Conservation (phyloP, 257 asterid species). For the Nicotiana undulata region DNA sequence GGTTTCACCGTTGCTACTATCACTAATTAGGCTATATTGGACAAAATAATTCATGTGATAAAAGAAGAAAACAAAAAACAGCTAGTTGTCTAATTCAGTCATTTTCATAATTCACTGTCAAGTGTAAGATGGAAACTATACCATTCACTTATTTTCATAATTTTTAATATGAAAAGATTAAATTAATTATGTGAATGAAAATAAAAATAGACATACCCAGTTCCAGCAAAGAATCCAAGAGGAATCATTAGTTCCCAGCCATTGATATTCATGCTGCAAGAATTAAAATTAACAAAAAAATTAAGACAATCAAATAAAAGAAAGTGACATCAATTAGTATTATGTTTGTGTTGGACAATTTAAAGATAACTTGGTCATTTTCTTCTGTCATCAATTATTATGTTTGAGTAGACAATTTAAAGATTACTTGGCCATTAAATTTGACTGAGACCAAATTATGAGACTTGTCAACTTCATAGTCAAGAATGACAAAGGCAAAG, state of each 20-base stretch:
- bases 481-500: not conserved
- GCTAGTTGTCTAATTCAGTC: no score
- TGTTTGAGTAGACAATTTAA: not conserved
- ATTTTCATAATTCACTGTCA: not conserved
- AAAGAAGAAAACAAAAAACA: no score
- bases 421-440: not conserved
- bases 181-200: not conserved
- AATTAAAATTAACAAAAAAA: not conserved
- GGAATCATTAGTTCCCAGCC: slow-evolving; percentile 88
- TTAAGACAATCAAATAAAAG: not conserved
- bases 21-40: no score
- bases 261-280: slow-evolving; percentile 68
- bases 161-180: not conserved
- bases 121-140: not conserved
- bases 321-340: not conserved
- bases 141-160: not conserved
- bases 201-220: slow-evolving; percentile 38
- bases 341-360: not conserved
- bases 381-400: not conserved
- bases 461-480: not conserved
- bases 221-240: slow-evolving; percentile 69
- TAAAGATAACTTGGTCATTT: not conserved
- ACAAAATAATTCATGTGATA: no score
- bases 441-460: not conserved
- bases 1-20: no score